Percentiles rank a stretch among this genome's conserved stretches.
These are phyloP conservation scores for Cutaneotrichosporon sp. DNA, from an alignment of 1,284 basidiomycete genomes.

Conservation along the genomic window DNA sequence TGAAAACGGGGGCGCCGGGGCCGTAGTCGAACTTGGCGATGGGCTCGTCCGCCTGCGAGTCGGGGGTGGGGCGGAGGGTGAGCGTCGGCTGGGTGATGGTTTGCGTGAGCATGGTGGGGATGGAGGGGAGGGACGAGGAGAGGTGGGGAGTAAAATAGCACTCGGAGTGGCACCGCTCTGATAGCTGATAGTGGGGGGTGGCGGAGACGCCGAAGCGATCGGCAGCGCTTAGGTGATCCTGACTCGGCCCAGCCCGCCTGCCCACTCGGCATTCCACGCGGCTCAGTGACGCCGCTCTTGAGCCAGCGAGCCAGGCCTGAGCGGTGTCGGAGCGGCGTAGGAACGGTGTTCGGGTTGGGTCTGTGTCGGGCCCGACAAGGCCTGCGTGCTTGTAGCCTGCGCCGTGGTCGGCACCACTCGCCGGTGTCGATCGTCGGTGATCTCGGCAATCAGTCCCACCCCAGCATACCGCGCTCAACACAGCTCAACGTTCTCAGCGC, in stretches of 20 bases:
- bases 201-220: too few relatives aligned
- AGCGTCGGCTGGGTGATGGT: background rate
- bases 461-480: too few relatives aligned
- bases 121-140: background rate
- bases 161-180: background rate
- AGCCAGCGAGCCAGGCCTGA: background rate
- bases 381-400: too few relatives aligned
- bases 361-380: too few relatives aligned
- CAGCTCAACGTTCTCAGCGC: too few relatives aligned
- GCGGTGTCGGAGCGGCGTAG: too few relatives aligned
- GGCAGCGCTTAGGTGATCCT: too few relatives aligned
- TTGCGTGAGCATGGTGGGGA: background rate
- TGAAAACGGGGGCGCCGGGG: background rate
- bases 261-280: background rate
- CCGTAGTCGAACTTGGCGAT: slow-evolving; percentile 7
- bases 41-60: background rate
- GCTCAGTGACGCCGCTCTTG: background rate
- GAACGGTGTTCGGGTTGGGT: too few relatives aligned
- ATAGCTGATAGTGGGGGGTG: background rate
- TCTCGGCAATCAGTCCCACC: too few relatives aligned
- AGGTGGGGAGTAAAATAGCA: background rate
- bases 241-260: background rate
- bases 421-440: too few relatives aligned
- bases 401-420: too few relatives aligned
- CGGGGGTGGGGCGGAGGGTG: background rate